Evolutionary conservation across 1,284 basidiomycete species (phyloP), one percentile per base, ranked within the genome.

Genomic region (Microbotryum saponariae): DNA sequence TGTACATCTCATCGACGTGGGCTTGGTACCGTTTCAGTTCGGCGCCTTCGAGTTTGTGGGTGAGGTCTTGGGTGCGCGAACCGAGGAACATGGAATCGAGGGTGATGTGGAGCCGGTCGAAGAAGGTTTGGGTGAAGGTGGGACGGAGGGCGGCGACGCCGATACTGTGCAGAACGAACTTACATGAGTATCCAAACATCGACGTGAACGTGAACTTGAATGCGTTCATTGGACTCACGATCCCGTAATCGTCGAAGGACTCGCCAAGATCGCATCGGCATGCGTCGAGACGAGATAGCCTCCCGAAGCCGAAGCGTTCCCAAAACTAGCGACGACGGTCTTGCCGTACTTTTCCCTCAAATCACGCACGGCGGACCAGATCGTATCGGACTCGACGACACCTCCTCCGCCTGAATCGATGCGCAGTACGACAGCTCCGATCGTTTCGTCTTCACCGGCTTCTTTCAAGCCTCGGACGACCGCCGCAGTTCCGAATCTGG

Each of bases 371-470:
- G 77, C 77, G 29, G 73, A 76, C 73, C 76, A 77, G 57, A 78
- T 76, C 21, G 74, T 73, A 56, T 78, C 77, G 54, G 69, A 72
- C 23, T 76, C 75, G 25, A 77, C 73, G 7, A 78, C 77, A 20
- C 75, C 74, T 42, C 77, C 77, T 18, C 77, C 77, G 0, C 77
- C 77, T 20, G 74, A 75, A 60, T 78, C 77, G 65, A 78, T 75
- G 14, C 77, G 71, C 12, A 78, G 65, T 12, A 78, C 74, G 49
- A 78, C 74, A 0, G 73, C 73, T 37, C 72, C 73, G 60, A 78
- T 72, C 27, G 73, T 65, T 7, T 74, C 70, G 69, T 77, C 73
- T 55, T 76, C 73, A 6, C 70, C 76, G 0, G 76, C 77, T 67
- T 78, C 76, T 37, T 74, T 73, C 27, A 78, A 67, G 9, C 77